These are phyloP conservation scores for Prunus mume DNA, from an alignment of 306 rosid genomes.

Conservation along the genomic window DNA sequence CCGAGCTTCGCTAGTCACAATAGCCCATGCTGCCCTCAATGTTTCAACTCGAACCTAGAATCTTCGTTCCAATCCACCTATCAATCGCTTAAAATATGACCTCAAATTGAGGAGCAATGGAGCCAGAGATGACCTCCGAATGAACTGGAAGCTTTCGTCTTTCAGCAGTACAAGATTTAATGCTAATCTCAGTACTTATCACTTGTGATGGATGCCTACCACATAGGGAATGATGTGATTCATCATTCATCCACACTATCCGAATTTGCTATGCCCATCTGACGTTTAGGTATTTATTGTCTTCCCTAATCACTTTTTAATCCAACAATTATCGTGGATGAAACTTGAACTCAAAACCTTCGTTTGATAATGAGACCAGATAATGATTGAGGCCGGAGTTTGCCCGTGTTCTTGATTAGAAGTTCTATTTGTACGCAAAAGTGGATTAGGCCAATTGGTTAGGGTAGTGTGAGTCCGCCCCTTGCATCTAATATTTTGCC, in stretches of 20 bases:
- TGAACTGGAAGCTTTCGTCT: not conserved
- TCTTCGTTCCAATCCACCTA: not conserved
- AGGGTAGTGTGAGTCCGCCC: too few relatives aligned
- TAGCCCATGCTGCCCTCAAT: too few relatives aligned
- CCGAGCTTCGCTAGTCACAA: too few relatives aligned
- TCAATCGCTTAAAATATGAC: not conserved
- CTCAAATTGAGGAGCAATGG: not conserved
- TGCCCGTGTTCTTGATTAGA: too few relatives aligned
- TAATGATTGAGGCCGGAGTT: too few relatives aligned
- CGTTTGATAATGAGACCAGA: too few relatives aligned
- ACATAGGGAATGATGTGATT: not conserved
- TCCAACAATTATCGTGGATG: too few relatives aligned
- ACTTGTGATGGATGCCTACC: not conserved
- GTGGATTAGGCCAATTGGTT: too few relatives aligned
- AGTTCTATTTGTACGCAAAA: too few relatives aligned
- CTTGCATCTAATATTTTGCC: too few relatives aligned
- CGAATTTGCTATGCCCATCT: too few relatives aligned
- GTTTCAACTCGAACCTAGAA: not conserved
- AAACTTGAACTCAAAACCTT: too few relatives aligned
- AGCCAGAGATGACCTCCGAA: not conserved
- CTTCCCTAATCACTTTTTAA: not conserved
- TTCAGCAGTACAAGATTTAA: not conserved
- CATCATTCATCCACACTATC: not conserved
- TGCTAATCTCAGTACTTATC: not conserved
- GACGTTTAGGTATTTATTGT: not conserved